Base-by-base conservation (phyloP, 1,139 yeast genomes). In the Taiozyma sp. region DNA sequence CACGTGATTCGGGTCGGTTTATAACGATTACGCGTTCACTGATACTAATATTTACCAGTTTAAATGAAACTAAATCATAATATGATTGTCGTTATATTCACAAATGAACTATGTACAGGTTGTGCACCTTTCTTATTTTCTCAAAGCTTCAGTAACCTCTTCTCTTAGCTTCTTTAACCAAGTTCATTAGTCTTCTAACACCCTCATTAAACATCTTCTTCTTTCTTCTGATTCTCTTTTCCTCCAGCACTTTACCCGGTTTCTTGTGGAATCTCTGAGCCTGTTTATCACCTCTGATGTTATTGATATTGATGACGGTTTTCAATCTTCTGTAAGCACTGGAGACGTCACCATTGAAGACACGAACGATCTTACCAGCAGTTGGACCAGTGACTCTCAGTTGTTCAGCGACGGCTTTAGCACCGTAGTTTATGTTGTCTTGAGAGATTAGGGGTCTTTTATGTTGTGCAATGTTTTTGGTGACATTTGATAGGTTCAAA, bases 101-200 rank as follows among this genome's bases (percentile, higher is more conserved):
- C 24, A 37, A 37, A 37, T 37, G 41, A 37, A 4, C 41, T 37
- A 37, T 37, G 28, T 14, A 41, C 46, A 21, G 14, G 16, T 19
- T 42, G 24, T 35, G 16, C 34, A 22, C 45, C 26, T 9, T 19
- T 19, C 9, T 3, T 9, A 8, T 19, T 35, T 16, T 35, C 21
- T 10, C 21, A 28, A 2, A 14, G 0, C 16, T 19, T 57, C 55
- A 77, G 53, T 77, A 78, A 47, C 83, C 83, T 61, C 74, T 76
- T 66, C 81, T 74, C 62, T 72, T 77, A 37, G 81, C 81, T 53
- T 76, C 79, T 54, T 71, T 73, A 43, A 77, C 79, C 43, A 75
- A 68, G 19, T 64, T 66, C 58, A 78, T 73, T 52, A 77, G 62
- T 54, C 74, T 66, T 56, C 72, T 71, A 62, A 77, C 71, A 43